Evolutionary conservation across 148 eudicot genomes (phyloP), one percentile per base, ranked within the genome.

Genomic region (Spergularia bocconei): DNA sequence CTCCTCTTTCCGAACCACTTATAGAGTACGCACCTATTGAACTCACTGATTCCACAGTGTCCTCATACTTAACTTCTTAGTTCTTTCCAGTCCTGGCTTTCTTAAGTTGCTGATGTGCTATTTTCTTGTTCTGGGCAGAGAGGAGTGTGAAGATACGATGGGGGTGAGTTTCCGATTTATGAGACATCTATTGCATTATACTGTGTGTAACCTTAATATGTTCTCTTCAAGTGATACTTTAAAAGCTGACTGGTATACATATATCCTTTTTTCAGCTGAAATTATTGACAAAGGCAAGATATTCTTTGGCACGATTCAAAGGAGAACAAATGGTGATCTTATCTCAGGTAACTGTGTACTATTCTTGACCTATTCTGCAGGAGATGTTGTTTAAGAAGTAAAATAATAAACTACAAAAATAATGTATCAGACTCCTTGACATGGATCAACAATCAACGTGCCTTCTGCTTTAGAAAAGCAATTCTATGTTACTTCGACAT

Each of bases 321-420:
- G 98, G 91, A 78, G 97, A 94, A 77, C 97, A 94, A 83, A 90
- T 94, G 64, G 94, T 94, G 76, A 84, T 94, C 81, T 78, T 94
- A 70, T 94, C 98, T 25, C 98, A 94, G 98, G 98, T 91, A 74
- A 25, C 54, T 58, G n/a, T 10, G 53, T 44, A 44, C 38, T 33
- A 50, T 69, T 78, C 58, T 70, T 54, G 36, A 33, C 13, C 19
- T 21, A 23, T 4, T 76, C 64, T 71, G 61, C 75, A 29, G 5
- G 10, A 47, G 65, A 69, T 62, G 15, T 19, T 79, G 64, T 55
- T 2, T 29, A 29, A 29, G 36, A 29, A 29, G 36, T 1, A 29
- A 29, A 4, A 29, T 29, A 29, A 29, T 29, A 4, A 29, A 29
- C 36, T 29, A 29, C 36, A 29, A 29, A 29, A 29, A 29, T 29